Base-by-base conservation (phyloP, 2,329 filamentous ascomycete species). In the Xylariaceae sp. region DNA sequence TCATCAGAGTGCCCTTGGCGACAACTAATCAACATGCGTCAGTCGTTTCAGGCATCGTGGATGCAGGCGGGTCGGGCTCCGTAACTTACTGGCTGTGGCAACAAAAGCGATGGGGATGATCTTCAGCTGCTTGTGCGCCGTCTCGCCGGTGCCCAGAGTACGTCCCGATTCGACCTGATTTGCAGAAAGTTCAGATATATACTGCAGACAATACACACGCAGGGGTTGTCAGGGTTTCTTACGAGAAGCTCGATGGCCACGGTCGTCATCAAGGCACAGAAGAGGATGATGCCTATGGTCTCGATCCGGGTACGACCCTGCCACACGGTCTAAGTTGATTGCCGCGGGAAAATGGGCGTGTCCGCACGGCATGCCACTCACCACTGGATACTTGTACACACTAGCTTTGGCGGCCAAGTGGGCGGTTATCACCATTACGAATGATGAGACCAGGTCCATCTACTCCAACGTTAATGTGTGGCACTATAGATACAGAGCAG, bases 251-350 rank as follows among this genome's bases (percentile, higher is more conserved):
- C 70, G 18, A 79, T 72, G 30, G 77, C 74, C 3, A 79, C 75
- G 0, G 75, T 80, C 2, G 76, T 78, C 74, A 80, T 80, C 38
- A 80, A 60, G 27, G 75, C 73, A 42, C 75, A 78, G 53, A 80
- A 80, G 29, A 80, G 67, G 45, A 81, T 75, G 40, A 80, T 75
- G 18, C 75, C 76, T 37, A 80, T 66, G 3, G 76, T 78, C 56
- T 80, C 76, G 34, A 80, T 71, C 36, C 76, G 66, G 4, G 68
- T 77, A 6, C 76, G 69, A 26, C 73, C 76, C 61, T 67, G 44
- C 13, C n/a, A n/a, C n/a, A n/a, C n/a, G n/a, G n/a, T n/a, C n/a
- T n/a, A n/a, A n/a, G n/a, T n/a, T 23, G 22, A 24, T 10, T 22
- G 9, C 26, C 33, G 34, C 37, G 32, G 33, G 12, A n/a, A n/a